Conservation (phyloP, 2,329 filamentous ascomycete genomes). For the Thelonectria discophora region DNA sequence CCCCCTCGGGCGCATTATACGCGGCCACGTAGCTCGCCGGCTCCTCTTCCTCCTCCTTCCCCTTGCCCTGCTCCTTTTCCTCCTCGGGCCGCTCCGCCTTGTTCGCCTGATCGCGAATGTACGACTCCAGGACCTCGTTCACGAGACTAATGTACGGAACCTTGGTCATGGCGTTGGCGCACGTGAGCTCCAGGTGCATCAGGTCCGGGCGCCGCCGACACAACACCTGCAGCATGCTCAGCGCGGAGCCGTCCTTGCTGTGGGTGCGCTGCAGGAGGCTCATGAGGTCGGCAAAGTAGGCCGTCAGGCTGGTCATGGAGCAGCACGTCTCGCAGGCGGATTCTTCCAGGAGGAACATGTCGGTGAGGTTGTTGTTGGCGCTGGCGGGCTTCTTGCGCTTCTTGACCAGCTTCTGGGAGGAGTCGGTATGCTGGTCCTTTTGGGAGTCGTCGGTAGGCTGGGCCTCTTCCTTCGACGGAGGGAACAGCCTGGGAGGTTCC, state of each 20-base stretch:
- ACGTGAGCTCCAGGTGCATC: conserved; percentile 12
- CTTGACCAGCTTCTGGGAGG: no score
- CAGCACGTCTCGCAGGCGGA: conserved; percentile 8
- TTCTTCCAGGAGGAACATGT: no score
- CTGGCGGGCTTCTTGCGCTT: no score
- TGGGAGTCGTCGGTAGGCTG: no score
- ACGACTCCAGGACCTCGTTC: conserved; percentile 20
- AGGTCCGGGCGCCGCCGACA: conserved; percentile 17
- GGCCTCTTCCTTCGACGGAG: no score
- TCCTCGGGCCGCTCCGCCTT: no score
- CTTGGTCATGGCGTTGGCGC: conserved; percentile 14
- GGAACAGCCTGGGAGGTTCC: no score
- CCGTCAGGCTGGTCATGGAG: conserved; percentile 14
- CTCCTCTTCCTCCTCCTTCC: not conserved
- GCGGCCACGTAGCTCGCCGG: not conserved
- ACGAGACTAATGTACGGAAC: conserved; percentile 23
- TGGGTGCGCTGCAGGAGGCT: conserved; percentile 11
- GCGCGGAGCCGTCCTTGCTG: not conserved
- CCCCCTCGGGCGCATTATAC: no score
- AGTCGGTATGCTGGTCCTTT: no score
- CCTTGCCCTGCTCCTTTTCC: no score
- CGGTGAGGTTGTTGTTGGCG: no score
- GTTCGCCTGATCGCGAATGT: not conserved
- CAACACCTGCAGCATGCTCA: conserved; percentile 1
- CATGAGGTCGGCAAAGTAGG: conserved; percentile 24